These are phyloP conservation scores for Trichophyton simii DNA, from an alignment of 2,329 filamentous ascomycete genomes.

Conservation along the genomic window DNA sequence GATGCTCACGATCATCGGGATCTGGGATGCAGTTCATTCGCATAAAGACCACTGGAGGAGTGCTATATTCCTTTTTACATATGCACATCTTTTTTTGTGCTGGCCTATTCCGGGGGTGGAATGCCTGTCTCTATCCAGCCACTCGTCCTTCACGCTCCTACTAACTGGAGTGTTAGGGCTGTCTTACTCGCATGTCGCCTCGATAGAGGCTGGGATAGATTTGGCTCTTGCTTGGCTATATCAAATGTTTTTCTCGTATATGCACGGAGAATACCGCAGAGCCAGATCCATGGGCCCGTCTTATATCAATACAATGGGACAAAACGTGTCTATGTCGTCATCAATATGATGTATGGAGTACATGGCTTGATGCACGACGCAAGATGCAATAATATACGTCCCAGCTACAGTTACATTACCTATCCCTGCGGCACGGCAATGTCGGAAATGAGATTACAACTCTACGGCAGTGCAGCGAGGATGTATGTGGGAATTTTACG, in stretches of 20 bases:
- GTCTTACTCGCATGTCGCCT: neutral
- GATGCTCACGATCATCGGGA: neutral
- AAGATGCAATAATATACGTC: neutral
- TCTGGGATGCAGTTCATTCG: neutral
- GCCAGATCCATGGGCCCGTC: neutral
- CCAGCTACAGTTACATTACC: neutral
- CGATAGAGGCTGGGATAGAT: neutral
- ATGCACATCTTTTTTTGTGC: neutral
- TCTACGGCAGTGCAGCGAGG: neutral
- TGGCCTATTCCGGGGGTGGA: neutral
- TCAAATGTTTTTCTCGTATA: neutral
- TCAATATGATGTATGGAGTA: neutral
- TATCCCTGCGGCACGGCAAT: neutral
- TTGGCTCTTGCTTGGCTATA: neutral
- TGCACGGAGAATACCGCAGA: neutral
- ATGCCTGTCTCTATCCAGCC: too few relatives aligned
- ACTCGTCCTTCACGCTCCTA: neutral
- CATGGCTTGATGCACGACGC: neutral
- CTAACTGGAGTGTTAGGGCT: neutral
- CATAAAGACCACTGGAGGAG: neutral
- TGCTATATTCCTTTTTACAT: neutral
- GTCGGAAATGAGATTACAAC: neutral
- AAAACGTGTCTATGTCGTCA: neutral
- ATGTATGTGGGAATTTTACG: neutral
- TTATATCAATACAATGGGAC: neutral